phyloP scores from a whole-genome alignment of 2,329 filamentous ascomycete species.

The Ophiostoma quercus region DNA sequence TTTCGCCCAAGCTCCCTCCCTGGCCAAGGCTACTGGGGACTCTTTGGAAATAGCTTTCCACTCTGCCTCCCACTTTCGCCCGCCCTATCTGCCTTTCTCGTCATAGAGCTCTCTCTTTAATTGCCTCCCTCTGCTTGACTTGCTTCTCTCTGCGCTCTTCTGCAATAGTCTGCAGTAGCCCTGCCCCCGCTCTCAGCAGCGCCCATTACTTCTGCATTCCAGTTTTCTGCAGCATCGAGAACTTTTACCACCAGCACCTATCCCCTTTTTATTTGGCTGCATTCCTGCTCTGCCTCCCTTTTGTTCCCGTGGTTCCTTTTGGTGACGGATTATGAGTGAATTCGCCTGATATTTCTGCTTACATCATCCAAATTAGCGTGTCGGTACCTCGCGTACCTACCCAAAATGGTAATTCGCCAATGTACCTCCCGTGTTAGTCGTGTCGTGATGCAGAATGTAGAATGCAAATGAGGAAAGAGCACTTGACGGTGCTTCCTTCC shows the following conservation, averaged over 20 bases:
- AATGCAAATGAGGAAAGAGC: slow-evolving; percentile 20
- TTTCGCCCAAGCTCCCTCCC: slow-evolving; percentile 15
- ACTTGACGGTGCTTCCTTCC: slow-evolving; percentile 23
- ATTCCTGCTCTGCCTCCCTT: slow-evolving; percentile 21
- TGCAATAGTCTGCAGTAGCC: not conserved
- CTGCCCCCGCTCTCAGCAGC: not conserved
- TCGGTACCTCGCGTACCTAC: not conserved
- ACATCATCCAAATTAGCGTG: slow-evolving; percentile 1
- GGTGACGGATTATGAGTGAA: not conserved
- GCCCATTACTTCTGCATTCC: slow-evolving; percentile 19
- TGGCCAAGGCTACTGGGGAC: slow-evolving; percentile 17
- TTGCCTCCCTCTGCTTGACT: not conserved
- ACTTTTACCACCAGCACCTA: not conserved
- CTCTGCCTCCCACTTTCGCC: not conserved
- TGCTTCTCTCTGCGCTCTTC: not conserved
- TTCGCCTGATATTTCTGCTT: not conserved
- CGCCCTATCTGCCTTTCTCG: not conserved
- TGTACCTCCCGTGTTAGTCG: slow-evolving; percentile 17
- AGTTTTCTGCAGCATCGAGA: slow-evolving; percentile 5
- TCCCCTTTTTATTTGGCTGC: slow-evolving; percentile 19
- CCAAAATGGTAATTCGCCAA: not conserved
- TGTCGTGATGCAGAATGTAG: not conserved
- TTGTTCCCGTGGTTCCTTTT: not conserved
- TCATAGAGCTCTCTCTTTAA: not conserved
- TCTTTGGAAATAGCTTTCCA: slow-evolving; percentile 6